A percentile compares a stretch with the other conserved stretches of the same genome.
Conservation (phyloP, 176 grass and related monocot species). For the Urochloa ruziziensis region DNA sequence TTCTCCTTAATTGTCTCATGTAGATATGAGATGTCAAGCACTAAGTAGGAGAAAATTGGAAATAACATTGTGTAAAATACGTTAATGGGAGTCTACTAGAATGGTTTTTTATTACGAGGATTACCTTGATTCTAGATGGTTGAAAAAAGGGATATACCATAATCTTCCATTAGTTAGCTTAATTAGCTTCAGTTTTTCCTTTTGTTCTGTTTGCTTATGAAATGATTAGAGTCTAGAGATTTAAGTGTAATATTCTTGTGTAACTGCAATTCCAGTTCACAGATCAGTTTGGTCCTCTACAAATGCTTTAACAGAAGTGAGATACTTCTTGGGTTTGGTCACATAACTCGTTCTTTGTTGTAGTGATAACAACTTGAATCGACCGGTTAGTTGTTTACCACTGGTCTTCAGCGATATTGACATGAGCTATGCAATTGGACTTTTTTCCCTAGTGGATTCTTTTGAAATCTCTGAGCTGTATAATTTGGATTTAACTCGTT, state of each 20-base stretch:
- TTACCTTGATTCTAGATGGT: not conserved
- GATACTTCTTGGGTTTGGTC: not conserved
- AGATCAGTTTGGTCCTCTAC: not conserved
- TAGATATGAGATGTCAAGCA: not conserved
- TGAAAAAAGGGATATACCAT: not conserved
- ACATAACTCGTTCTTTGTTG: not conserved
- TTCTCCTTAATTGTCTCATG: not conserved
- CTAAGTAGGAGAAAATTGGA: not conserved
- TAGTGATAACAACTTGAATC: constrained; percentile 19
- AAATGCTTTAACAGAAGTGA: not conserved
- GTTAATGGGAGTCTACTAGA: not conserved
- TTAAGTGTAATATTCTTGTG: constrained; percentile 18
- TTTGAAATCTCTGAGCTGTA: constrained; percentile 8
- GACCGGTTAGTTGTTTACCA: not conserved
- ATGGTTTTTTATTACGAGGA: not conserved
- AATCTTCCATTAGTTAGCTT: not conserved
- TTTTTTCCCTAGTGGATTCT: not conserved
- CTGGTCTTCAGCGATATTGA: not conserved
- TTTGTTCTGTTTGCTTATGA: not conserved
- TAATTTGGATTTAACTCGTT: not conserved
- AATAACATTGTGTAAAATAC: too few species aligned
- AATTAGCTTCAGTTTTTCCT: not conserved
- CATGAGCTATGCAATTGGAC: constrained; percentile 2
- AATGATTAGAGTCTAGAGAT: not conserved
- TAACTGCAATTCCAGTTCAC: not conserved